Evolutionary conservation across 768 basidiomycete species (phyloP).

Genomic region (Phaeolepiota aurea): DNA sequence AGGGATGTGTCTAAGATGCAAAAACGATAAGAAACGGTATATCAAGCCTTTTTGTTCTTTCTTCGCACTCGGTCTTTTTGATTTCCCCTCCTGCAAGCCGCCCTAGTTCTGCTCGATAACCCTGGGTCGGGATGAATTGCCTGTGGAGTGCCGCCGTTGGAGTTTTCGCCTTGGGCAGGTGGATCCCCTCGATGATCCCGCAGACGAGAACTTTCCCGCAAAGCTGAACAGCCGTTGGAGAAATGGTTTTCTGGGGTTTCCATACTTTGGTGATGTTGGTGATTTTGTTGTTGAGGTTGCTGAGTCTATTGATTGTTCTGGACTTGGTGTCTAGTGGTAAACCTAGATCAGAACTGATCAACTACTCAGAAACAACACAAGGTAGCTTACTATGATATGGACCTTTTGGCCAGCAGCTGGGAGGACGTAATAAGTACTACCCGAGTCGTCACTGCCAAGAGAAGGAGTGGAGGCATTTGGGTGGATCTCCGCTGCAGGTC

Average conservation of each 20-base stretch:
- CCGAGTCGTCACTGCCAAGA: conserved; percentile 45
- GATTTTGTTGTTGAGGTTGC: conserved; percentile 54
- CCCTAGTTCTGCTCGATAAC: conserved; percentile 6
- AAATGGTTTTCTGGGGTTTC: conserved; percentile 44
- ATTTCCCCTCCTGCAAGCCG: conserved; percentile 3
- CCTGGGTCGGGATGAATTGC: conserved; percentile 16
- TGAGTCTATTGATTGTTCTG: conserved; percentile 46
- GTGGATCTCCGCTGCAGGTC: conserved; percentile 4
- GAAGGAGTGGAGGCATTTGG: conserved; percentile 26
- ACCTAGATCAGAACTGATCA: conserved; percentile 10
- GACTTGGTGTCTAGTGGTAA: conserved; percentile 26
- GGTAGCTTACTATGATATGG: conserved; percentile 55
- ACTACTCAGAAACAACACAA: conserved; percentile 8
- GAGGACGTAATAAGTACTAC: conserved; percentile 69
- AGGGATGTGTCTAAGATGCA: conserved; percentile 6
- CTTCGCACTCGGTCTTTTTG: conserved; percentile 3
- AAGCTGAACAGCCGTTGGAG: conserved; percentile 54
- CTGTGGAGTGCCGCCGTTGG: conserved; percentile 45
- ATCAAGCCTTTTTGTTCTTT: conserved; percentile 2
- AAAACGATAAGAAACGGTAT: conserved; percentile 8
- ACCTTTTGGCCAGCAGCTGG: conserved; percentile 68
- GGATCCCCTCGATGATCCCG: conserved; percentile 26
- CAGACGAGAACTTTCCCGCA: conserved; percentile 35
- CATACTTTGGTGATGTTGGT: conserved; percentile 39
- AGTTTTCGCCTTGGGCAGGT: conserved; percentile 26